Conservation (phyloP, 257 asterid genomes). For the Salvia hispanica region DNA sequence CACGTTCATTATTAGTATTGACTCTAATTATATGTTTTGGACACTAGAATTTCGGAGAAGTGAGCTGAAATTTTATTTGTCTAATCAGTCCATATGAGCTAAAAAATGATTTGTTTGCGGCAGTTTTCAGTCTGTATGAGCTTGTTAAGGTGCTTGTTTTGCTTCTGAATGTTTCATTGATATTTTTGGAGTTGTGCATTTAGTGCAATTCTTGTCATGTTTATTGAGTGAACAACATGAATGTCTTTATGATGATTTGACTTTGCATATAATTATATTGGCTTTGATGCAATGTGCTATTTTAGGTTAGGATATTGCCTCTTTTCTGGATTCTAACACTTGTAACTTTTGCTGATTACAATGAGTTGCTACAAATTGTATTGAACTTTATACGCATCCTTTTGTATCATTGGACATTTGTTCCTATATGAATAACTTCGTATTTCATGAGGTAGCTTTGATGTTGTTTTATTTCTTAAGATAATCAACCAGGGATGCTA, state of each 20-base stretch:
- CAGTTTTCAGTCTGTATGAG: slow-evolving; percentile 5
- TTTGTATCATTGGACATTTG: too few species aligned
- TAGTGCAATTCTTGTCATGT: neutral
- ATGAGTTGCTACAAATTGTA: neutral
- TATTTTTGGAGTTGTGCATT: slow-evolving; percentile 8
- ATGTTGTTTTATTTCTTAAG: too few species aligned
- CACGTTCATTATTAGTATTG: too few species aligned
- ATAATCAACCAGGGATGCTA: too few species aligned
- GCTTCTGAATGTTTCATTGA: neutral
- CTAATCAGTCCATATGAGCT: neutral
- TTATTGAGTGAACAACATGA: neutral
- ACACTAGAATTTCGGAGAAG: neutral
- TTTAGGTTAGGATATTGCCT: too few species aligned
- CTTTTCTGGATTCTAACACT: too few species aligned
- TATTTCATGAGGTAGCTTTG: too few species aligned
- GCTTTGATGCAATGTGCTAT: slow-evolving; percentile 1
- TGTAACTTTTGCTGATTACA: too few species aligned
- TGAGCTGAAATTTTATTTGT: neutral
- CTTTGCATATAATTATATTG: slow-evolving; percentile 3
- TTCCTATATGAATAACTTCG: too few species aligned
- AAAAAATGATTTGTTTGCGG: neutral
- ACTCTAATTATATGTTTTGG: neutral
- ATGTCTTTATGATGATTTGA: slow-evolving; percentile 10
- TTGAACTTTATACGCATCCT: too few species aligned
- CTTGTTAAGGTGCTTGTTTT: neutral